These are phyloP conservation scores for Fusarium torulosum DNA, from an alignment of 2,329 filamentous ascomycete genomes.

Conservation along the genomic window DNA sequence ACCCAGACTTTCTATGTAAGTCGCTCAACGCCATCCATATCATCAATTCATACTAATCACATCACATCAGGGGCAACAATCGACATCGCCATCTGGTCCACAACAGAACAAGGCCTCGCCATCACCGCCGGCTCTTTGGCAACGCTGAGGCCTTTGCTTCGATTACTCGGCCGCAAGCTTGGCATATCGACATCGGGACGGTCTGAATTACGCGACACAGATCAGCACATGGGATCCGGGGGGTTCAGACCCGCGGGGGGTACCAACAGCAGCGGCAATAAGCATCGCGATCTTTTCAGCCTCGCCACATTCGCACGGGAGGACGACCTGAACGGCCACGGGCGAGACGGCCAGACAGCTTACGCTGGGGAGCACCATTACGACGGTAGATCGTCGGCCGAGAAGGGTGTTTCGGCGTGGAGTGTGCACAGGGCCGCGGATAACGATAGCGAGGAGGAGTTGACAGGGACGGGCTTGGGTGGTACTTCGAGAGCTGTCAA, in stretches of 20 bases:
- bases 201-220: slow-evolving; percentile 37
- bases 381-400: slow-evolving; percentile 17
- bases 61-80: slow-evolving; percentile 51
- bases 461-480: slow-evolving; percentile 22
- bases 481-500: slow-evolving; percentile 30
- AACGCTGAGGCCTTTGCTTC: slow-evolving; percentile 60
- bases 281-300: slow-evolving; percentile 45
- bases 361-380: slow-evolving; percentile 38
- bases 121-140: slow-evolving; percentile 63
- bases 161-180: slow-evolving; percentile 51
- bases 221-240: slow-evolving; percentile 25
- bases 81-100: slow-evolving; percentile 63
- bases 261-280: slow-evolving; percentile 23
- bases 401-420: slow-evolving; percentile 36
- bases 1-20: slow-evolving; percentile 60
- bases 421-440: slow-evolving; percentile 12
- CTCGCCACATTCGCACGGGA: slow-evolving; percentile 48
- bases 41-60: slow-evolving; percentile 15
- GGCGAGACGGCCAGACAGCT: slow-evolving; percentile 37
- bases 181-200: slow-evolving; percentile 44
- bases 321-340: slow-evolving; percentile 40
- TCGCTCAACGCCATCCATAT: background rate
- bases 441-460: slow-evolving; percentile 42
- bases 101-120: slow-evolving; percentile 61
- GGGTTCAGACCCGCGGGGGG: slow-evolving; percentile 17